Evolutionary conservation across 2,329 filamentous ascomycete genomes (phyloP).

Genomic region (Colletotrichum sp.): DNA sequence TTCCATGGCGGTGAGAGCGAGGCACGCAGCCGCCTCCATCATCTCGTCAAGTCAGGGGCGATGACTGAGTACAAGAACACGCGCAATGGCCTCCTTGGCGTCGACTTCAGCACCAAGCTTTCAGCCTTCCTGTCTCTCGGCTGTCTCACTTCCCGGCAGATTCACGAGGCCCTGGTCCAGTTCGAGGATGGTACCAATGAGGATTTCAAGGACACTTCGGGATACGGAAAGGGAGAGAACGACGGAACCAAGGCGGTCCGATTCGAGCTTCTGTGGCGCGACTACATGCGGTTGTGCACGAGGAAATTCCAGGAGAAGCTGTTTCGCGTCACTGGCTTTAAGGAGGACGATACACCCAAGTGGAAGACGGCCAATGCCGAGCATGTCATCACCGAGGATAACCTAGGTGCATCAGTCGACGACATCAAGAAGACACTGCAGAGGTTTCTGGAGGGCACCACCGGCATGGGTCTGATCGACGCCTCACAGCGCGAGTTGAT

Average conservation of each 20-base stretch:
- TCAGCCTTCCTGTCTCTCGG: constrained; percentile 77
- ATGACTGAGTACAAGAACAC: constrained; percentile 72
- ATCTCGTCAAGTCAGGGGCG: constrained; percentile 65
- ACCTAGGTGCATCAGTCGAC: constrained; percentile 24
- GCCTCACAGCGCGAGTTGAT: constrained; percentile 77
- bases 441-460: constrained; percentile 70
- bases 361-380: constrained; percentile 54
- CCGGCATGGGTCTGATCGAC: constrained; percentile 79
- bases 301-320: constrained; percentile 71
- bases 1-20: constrained; percentile 71
- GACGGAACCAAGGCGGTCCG: constrained; percentile 72
- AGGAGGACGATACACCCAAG: constrained; percentile 46
- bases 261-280: constrained; percentile 78
- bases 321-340: constrained; percentile 71
- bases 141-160: constrained; percentile 73
- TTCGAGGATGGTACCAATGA: constrained; percentile 69
- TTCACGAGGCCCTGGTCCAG: constrained; percentile 70
- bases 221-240: constrained; percentile 75
- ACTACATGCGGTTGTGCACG: constrained; percentile 81
- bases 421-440: constrained; percentile 55
- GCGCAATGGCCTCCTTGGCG: constrained; percentile 73
- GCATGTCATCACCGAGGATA: constrained; percentile 40
- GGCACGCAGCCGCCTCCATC: constrained; percentile 62
- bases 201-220: constrained; percentile 45
- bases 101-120: constrained; percentile 77